Percentiles rank a stretch among this genome's conserved stretches.
Evolutionary conservation across 768 basidiomycete species (phyloP).

Genomic region (Guyanaporus albipodus): DNA sequence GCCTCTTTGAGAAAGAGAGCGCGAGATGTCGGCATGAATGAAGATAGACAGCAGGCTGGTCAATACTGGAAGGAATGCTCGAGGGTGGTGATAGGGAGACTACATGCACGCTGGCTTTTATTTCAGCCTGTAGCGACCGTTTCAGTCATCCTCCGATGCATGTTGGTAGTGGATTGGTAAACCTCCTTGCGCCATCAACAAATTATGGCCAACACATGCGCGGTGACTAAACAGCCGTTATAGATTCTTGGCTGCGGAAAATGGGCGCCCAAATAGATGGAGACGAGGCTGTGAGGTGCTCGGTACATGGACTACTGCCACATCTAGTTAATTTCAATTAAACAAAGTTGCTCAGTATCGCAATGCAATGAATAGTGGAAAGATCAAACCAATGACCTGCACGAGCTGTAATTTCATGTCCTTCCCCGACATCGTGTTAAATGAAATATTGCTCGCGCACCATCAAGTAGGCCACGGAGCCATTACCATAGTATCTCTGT

Average conservation of each 20-base stretch:
- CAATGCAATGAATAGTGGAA: too few species aligned
- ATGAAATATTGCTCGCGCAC: too few species aligned
- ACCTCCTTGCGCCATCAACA: not conserved
- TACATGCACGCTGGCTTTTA: not conserved
- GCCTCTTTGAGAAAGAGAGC: conserved; percentile 20
- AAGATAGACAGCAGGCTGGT: not conserved
- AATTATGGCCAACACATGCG: not conserved
- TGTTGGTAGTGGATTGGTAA: conserved; percentile 4
- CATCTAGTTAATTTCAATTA: too few species aligned
- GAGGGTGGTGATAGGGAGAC: not conserved
- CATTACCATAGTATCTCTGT: too few species aligned
- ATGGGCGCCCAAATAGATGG: too few species aligned
- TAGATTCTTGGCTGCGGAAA: not conserved
- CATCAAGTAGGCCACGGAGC: too few species aligned
- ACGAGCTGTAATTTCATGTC: too few species aligned
- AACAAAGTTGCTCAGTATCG: too few species aligned
- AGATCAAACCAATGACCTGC: too few species aligned
- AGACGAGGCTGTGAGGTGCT: too few species aligned
- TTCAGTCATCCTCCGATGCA: not conserved
- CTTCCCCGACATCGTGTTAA: too few species aligned
- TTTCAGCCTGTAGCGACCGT: not conserved
- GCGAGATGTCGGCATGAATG: conserved; percentile 13
- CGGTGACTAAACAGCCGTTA: not conserved
- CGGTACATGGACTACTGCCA: too few species aligned
- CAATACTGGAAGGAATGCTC: not conserved